A percentile compares a stretch with the other conserved stretches of the same genome.
Evolutionary conservation across 345 rosid genomes (phyloP).

Genomic region (Gossypium longicalyx): DNA sequence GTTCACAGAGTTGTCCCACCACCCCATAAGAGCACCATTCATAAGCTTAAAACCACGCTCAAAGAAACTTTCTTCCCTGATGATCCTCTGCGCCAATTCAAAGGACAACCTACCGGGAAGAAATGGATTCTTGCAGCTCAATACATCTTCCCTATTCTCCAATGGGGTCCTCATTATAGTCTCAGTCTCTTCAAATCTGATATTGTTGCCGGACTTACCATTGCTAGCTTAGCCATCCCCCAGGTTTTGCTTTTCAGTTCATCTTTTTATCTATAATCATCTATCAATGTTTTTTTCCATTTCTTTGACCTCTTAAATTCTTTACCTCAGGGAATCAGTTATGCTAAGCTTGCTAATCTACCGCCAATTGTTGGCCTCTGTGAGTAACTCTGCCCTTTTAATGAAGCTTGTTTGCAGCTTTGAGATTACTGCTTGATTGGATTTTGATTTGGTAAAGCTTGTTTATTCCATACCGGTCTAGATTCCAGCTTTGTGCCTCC

Average conservation of each 20-base stretch:
- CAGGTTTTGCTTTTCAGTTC: constrained; percentile 41
- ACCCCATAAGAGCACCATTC: constrained; percentile 52
- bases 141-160: constrained; percentile 79
- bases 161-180: constrained; percentile 81
- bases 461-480: constrained; percentile 15
- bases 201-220: constrained; percentile 83
- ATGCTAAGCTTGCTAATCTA: constrained; percentile 88
- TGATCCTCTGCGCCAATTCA: constrained; percentile 92
- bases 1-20: constrained; percentile 71
- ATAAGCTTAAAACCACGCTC: constrained; percentile 54
- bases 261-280: neutral
- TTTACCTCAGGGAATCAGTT: constrained; percentile 78
- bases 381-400: constrained; percentile 35
- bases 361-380: constrained; percentile 92
- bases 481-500: constrained; percentile 99
- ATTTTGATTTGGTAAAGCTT: neutral
- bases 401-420: neutral
- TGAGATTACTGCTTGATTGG: neutral
- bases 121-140: constrained; percentile 66
- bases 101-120: constrained; percentile 52
- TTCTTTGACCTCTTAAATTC: constrained; percentile 13
- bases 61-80: constrained; percentile 94
- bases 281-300: neutral
- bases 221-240: constrained; percentile 98
- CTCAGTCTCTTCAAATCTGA: constrained; percentile 77